Base-by-base conservation (phyloP, 352 stramenopile genomes). In the Thalassiosira mediterranea region DNA sequence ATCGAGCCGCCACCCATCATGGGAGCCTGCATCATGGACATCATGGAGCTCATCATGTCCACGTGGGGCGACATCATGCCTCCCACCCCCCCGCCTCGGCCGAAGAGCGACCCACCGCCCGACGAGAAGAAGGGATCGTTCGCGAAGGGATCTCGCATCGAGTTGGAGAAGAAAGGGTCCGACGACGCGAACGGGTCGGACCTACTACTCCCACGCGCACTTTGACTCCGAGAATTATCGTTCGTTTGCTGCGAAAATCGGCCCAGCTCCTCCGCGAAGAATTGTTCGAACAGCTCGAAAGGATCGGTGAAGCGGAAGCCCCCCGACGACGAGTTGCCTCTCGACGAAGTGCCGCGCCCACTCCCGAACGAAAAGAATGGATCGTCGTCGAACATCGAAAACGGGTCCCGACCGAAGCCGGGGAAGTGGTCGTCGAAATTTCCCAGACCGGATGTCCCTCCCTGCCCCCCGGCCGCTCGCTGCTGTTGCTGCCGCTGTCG, bases 111-210 rank as follows among this genome's bases (percentile, higher is more conserved):
- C 19, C 64, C 49, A 26, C 67, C 72, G 21, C 61, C 63, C 28
- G 44, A 64, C 23, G 52, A 66, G 58, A 85, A 85, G 51, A 86
- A 81, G 3, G 76, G 72, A 80, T 86, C 72, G 44, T 63, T 67
- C 48, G 57, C 54, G 63, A 69, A 68, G 26, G 40, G 52, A 28
- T 29, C 13, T 7, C 13, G 21, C n/a, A n/a, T n/a, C n/a, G n/a
- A n/a, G n/a, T n/a, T n/a, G 46, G 21, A 54, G 46, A 68, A 74
- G 58, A 70, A 71, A 4, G 54, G 46, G 47, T 78, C 65, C 4
- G 59, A 53, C 3, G 38, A 72, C 13, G n/a, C 10, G 8, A 21
- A 11, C 25, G 5, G 13, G 5, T 8, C 4, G 21, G 28, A 32
- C 13, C 21, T 5, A 59, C 5, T 13, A 59, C 51, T 8, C 42